These are phyloP conservation scores for Phaffia australis DNA, from an alignment of 768 basidiomycete genomes.

Conservation along the genomic window DNA sequence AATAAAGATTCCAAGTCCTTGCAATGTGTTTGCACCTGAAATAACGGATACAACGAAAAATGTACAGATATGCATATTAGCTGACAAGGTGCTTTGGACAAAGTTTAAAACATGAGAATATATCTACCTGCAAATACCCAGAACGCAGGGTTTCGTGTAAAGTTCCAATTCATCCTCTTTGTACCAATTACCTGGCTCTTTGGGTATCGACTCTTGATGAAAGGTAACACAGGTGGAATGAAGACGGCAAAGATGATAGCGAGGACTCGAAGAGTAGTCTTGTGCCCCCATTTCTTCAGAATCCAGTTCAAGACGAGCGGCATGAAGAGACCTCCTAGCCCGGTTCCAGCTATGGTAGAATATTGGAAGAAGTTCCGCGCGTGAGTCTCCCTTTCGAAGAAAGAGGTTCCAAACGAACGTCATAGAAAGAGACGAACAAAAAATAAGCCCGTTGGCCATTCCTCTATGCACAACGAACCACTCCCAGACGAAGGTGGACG, in stretches of 20 bases:
- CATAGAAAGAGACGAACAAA: too few relatives aligned
- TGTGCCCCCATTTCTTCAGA: not conserved
- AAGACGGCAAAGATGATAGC: not conserved
- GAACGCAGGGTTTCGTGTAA: not conserved
- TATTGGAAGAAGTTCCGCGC: too few relatives aligned
- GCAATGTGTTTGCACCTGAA: not conserved
- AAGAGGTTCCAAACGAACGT: too few relatives aligned
- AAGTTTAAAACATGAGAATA: not conserved
- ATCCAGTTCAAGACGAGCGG: conserved; percentile 4
- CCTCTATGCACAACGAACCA: not conserved
- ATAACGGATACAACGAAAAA: not conserved
- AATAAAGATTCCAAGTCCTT: not conserved
- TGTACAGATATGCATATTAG: too few relatives aligned
- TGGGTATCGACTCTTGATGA: not conserved
- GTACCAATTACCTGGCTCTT: not conserved
- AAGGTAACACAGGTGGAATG: not conserved
- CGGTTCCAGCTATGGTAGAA: not conserved
- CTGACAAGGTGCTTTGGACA: not conserved
- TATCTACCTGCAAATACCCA: not conserved
- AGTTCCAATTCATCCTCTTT: not conserved
- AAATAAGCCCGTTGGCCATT: not conserved
- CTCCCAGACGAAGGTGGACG: not conserved
- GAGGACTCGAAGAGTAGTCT: conserved; percentile 5
- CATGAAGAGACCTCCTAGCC: not conserved
- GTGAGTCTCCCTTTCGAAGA: too few relatives aligned